Evolutionary conservation across 2,329 filamentous ascomycete genomes (phyloP).

Genomic region (Fusarium newnesense): DNA sequence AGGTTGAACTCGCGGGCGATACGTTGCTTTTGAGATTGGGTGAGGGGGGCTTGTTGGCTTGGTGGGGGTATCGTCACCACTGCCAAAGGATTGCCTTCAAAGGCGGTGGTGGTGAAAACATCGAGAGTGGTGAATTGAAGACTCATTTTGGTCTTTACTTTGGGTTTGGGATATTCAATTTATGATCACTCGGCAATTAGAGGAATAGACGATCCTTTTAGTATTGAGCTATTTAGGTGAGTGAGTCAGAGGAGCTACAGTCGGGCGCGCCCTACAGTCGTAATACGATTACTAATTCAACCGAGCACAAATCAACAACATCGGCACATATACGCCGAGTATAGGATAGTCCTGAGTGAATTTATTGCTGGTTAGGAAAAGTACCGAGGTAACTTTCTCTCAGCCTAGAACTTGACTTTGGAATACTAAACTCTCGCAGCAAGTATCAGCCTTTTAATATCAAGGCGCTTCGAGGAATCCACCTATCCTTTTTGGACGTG

Average conservation of each 20-base stretch:
- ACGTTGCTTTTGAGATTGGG: conserved; percentile 63
- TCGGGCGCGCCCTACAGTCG: background rate
- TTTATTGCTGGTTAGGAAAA: fast-evolving
- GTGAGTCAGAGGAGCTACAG: background rate
- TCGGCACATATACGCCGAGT: background rate
- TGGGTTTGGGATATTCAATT: fast-evolving
- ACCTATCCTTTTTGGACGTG: background rate
- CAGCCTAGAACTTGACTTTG: background rate
- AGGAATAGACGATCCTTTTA: background rate
- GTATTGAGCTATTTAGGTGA: background rate
- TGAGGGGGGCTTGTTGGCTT: conserved; percentile 40
- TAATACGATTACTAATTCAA: background rate
- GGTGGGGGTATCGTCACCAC: conserved; percentile 62
- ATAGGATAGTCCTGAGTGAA: background rate
- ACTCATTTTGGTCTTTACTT: conserved; percentile 36
- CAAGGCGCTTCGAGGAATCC: background rate
- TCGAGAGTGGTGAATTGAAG: conserved; percentile 64
- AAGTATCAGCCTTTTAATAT: background rate
- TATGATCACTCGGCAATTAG: fast-evolving
- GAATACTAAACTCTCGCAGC: background rate
- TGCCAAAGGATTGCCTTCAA: conserved; percentile 68
- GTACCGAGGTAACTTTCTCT: too few relatives aligned
- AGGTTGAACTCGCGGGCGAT: conserved; percentile 72
- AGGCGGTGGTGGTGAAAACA: conserved; percentile 64
- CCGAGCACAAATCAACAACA: background rate